These are phyloP conservation scores for Mortierella sp. DNA, from an alignment of 371 early-diverging fungal genomes.

Conservation along the genomic window DNA sequence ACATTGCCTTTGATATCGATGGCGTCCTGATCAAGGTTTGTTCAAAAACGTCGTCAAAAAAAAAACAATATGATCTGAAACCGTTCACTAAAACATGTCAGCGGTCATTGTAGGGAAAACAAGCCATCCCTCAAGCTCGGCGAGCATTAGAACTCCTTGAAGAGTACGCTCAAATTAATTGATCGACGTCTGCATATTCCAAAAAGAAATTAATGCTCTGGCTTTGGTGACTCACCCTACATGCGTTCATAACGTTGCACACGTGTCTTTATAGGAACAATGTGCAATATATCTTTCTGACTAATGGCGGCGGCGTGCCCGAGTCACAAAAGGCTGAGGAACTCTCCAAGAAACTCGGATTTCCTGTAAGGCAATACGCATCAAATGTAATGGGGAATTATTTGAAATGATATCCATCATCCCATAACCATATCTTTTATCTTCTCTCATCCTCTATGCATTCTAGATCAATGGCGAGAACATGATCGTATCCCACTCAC, in stretches of 20 bases:
- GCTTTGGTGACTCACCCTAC: background rate
- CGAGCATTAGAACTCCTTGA: constrained; percentile 36
- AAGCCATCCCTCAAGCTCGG: constrained; percentile 41
- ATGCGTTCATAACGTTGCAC: background rate
- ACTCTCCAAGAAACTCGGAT: constrained; percentile 71
- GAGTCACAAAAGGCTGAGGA: constrained; percentile 82
- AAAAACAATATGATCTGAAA: background rate
- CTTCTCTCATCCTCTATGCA: constrained; percentile 47
- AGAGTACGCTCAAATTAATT: constrained; percentile 16
- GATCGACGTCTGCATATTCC: background rate
- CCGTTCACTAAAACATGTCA: background rate
- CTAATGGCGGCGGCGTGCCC: constrained; percentile 91
- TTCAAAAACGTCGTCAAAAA: background rate
- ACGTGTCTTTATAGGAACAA: constrained; percentile 26
- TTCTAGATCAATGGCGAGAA: constrained; percentile 72
- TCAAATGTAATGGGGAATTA: background rate
- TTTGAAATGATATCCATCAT: too few relatives aligned
- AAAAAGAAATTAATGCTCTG: background rate
- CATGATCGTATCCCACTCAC: constrained; percentile 87
- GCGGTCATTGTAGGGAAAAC: constrained; percentile 20
- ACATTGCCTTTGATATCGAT: constrained; percentile 37
- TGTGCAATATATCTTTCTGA: constrained; percentile 83
- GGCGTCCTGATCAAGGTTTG: constrained; percentile 38
- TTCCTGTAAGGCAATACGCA: constrained; percentile 58
- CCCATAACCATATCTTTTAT: background rate